phyloP scores from a whole-genome alignment of 192 early-diverging fungal species.

The Gryganskiella cystojenkinii region DNA sequence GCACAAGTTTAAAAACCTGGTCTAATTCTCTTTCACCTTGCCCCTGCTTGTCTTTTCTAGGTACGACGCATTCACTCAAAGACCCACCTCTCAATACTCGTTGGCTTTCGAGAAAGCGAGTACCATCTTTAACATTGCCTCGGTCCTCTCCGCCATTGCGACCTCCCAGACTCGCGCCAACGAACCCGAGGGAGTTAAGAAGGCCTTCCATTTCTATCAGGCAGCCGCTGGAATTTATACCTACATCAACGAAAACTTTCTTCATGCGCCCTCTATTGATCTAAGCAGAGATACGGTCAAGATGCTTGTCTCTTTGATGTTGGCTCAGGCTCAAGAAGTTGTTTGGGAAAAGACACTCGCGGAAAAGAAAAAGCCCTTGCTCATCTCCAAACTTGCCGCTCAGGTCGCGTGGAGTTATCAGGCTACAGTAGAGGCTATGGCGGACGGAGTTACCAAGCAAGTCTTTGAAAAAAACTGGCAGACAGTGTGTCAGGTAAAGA shows the following conservation, averaged over 20 bases:
- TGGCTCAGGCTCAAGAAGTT: slow-evolving; percentile 96
- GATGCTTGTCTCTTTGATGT: slow-evolving; percentile 84
- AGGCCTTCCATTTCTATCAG: slow-evolving; percentile 92
- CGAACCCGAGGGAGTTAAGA: slow-evolving; percentile 79
- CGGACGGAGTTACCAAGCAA: slow-evolving; percentile 69
- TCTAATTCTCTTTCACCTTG: not conserved
- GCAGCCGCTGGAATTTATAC: slow-evolving; percentile 93
- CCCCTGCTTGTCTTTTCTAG: slow-evolving; percentile 16
- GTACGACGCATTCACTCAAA: slow-evolving; percentile 88
- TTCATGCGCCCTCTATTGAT: slow-evolving; percentile 95
- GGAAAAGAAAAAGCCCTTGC: slow-evolving; percentile 88
- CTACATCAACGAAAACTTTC: slow-evolving; percentile 98
- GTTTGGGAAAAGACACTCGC: slow-evolving; percentile 86
- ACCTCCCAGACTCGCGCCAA: slow-evolving; percentile 74
- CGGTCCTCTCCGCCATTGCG: slow-evolving; percentile 80
- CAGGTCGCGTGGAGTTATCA: slow-evolving; percentile 83
- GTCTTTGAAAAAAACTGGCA: slow-evolving; percentile 88
- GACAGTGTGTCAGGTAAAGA: slow-evolving; percentile 78
- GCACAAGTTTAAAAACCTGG: slow-evolving; percentile 7
- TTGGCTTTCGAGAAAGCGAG: slow-evolving; percentile 98
- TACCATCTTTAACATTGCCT: slow-evolving; percentile 95
- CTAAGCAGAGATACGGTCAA: slow-evolving; percentile 92
- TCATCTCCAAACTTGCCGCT: slow-evolving; percentile 92
- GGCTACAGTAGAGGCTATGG: slow-evolving; percentile 77
- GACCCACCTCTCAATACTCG: slow-evolving; percentile 86